Evolutionary conservation across 1,284 basidiomycete species (phyloP).

Genomic region (Takashimella tepidaria): DNA sequence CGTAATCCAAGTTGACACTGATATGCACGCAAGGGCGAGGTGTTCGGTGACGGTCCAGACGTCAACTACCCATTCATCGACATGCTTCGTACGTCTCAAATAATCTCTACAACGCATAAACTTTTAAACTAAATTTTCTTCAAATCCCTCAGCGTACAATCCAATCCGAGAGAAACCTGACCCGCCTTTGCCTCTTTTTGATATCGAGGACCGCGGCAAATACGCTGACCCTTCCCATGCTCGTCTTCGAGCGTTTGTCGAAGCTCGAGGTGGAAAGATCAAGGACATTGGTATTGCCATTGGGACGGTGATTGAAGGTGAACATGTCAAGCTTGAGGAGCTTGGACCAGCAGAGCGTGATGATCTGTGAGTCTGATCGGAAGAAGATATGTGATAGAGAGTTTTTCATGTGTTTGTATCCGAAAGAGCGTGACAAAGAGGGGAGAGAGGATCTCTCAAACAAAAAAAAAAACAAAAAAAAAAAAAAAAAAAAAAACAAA

Average conservation of each 20-base stretch:
- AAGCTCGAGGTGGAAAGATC: conserved; percentile 44
- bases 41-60: conserved; percentile 28
- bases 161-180: conserved; percentile 30
- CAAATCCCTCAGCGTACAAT: conserved; percentile 27
- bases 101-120: neutral
- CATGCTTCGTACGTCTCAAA: conserved; percentile 28
- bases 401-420: too few relatives aligned
- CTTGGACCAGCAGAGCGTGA: conserved; percentile 49
- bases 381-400: too few relatives aligned
- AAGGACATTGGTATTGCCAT: conserved; percentile 46
- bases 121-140: neutral
- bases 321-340: conserved; percentile 47
- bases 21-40: conserved; percentile 27
- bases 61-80: conserved; percentile 32
- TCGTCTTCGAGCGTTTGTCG: conserved; percentile 35
- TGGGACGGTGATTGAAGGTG: conserved; percentile 48
- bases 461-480: too few relatives aligned
- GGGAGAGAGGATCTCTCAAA: too few relatives aligned
- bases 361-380: conserved; percentile 42
- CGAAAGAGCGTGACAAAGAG: too few relatives aligned
- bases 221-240: conserved; percentile 45
- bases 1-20: neutral
- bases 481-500: too few relatives aligned
- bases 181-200: conserved; percentile 53
- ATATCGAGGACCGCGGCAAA: conserved; percentile 60